phyloP scores from a whole-genome alignment of 2,329 filamentous ascomycete species.

The Huntiella moniliformis region DNA sequence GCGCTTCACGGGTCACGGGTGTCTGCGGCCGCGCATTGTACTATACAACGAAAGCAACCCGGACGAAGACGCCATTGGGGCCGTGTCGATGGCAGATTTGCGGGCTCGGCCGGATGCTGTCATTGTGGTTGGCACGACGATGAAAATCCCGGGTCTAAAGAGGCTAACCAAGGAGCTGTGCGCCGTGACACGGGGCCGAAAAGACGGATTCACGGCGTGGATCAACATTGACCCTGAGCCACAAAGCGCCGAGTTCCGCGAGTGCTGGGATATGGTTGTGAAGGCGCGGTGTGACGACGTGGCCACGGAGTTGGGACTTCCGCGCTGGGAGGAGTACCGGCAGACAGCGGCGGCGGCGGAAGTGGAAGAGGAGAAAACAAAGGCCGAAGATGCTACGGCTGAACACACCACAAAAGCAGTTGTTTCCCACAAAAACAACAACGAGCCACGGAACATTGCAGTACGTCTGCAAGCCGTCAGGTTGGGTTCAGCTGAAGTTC shows the following conservation, averaged over 20 bases:
- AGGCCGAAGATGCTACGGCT: too few relatives aligned
- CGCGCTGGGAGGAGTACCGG: conserved; percentile 31
- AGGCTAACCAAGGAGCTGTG: conserved; percentile 84
- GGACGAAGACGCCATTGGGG: conserved; percentile 88
- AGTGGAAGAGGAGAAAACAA: conserved; percentile 19
- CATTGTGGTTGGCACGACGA: conserved; percentile 82
- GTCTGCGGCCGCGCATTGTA: conserved; percentile 79
- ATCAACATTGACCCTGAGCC: conserved; percentile 82
- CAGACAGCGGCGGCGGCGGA: conserved; percentile 17
- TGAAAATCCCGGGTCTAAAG: conserved; percentile 86
- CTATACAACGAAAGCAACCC: conserved; percentile 96
- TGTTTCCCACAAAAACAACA: too few relatives aligned
- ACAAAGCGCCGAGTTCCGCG: conserved; percentile 64
- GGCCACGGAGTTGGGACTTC: conserved; percentile 49
- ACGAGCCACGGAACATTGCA: conserved; percentile 2
- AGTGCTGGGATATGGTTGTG: conserved; percentile 85
- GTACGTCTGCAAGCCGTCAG: conserved; percentile 3
- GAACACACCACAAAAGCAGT: too few relatives aligned
- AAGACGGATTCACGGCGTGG: conserved; percentile 79
- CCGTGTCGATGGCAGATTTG: conserved; percentile 71
- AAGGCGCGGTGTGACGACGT: conserved; percentile 77
- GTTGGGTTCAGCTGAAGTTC: conserved; percentile 5
- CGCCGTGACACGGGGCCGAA: conserved; percentile 60
- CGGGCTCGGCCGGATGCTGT: conserved; percentile 75
- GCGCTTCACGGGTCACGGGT: conserved; percentile 81